Evolutionary conservation across 108 stramenopile genomes (phyloP).

Genomic region (Fragilariopsis cylindrus): DNA sequence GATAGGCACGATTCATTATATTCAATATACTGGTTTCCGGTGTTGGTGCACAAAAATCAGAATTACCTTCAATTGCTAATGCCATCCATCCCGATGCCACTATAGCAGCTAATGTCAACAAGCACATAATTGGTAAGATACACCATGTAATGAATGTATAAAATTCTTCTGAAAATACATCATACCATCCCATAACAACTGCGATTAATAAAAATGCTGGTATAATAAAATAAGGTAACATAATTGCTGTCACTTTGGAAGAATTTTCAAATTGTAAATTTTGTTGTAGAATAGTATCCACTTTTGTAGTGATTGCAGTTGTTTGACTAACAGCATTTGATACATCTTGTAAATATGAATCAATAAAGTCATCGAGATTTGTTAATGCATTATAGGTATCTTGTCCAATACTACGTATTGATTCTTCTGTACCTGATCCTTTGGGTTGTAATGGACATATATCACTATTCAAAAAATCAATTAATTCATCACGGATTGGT

Average conservation of each 20-base stretch:
- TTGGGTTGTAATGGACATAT: conserved; percentile 31
- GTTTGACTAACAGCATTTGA: conserved; percentile 10
- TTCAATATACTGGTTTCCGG: conserved; percentile 27
- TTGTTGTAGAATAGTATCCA: conserved; percentile 5
- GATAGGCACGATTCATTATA: conserved; percentile 17
- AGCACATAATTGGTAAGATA: conserved; percentile 32
- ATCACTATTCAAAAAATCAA: conserved; percentile 31
- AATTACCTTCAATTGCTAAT: conserved; percentile 21
- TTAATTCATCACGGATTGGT: conserved; percentile 32
- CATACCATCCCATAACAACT: conserved; percentile 36
- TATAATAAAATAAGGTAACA: conserved; percentile 34
- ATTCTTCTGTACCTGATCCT: conserved; percentile 1
- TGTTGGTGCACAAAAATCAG: conserved; percentile 37
- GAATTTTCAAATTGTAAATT: conserved; percentile 16
- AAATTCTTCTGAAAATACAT: conserved; percentile 15
- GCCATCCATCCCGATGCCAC: conserved; percentile 7
- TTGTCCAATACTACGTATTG: conserved; percentile 13
- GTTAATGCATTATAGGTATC: conserved; percentile 20
- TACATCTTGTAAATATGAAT: conserved; percentile 19
- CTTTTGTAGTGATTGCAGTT: conserved; percentile 1
- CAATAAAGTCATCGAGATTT: conserved; percentile 31
- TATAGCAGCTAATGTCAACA: conserved; percentile 25
- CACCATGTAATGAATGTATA: conserved; percentile 30
- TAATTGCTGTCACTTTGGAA: conserved; percentile 15
- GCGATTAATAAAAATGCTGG: conserved; percentile 36